Conservation (phyloP, 805 yeast species). For the Sugiyamaella mastotermitis region DNA sequence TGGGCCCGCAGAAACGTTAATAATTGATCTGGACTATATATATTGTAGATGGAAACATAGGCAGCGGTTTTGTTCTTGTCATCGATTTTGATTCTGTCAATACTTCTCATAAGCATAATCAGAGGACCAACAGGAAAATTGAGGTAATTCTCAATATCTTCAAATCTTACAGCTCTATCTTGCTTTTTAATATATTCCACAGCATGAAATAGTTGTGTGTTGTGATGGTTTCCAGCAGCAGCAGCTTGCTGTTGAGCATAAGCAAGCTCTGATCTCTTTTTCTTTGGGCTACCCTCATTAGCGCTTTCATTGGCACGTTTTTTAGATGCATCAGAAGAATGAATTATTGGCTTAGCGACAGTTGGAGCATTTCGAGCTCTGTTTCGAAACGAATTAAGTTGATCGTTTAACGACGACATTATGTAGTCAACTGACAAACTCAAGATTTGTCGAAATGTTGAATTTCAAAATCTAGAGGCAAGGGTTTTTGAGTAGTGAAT, state of each 20-base stretch:
- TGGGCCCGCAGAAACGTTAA: slow-evolving; percentile 69
- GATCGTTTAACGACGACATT: slow-evolving; percentile 42
- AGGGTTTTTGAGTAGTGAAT: no score
- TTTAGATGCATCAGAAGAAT: background rate
- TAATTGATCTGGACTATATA: slow-evolving; percentile 73
- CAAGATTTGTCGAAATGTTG: no score
- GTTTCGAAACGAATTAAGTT: slow-evolving; percentile 60
- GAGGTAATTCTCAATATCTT: slow-evolving; percentile 61
- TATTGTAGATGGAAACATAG: slow-evolving; percentile 84
- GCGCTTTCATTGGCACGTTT: background rate
- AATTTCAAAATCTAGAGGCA: no score
- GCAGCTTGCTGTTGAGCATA: slow-evolving; percentile 33
- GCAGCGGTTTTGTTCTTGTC: slow-evolving; percentile 60
- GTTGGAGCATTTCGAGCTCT: slow-evolving; percentile 51
- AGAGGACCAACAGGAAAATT: slow-evolving; percentile 58
- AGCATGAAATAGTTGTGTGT: slow-evolving; percentile 84
- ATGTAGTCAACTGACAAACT: no score
- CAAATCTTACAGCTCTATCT: slow-evolving; percentile 63
- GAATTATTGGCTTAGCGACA: slow-evolving; percentile 17
- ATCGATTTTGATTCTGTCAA: slow-evolving; percentile 72
- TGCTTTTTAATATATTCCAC: slow-evolving; percentile 74
- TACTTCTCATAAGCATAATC: slow-evolving; percentile 62
- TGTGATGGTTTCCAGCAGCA: slow-evolving; percentile 52
- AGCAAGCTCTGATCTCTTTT: slow-evolving; percentile 16
- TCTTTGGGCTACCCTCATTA: slow-evolving; percentile 12